Evolutionary conservation across 1,284 basidiomycete genomes (phyloP), one percentile per base, ranked within the genome.

Genomic region (Pisolithus thermaeus): DNA sequence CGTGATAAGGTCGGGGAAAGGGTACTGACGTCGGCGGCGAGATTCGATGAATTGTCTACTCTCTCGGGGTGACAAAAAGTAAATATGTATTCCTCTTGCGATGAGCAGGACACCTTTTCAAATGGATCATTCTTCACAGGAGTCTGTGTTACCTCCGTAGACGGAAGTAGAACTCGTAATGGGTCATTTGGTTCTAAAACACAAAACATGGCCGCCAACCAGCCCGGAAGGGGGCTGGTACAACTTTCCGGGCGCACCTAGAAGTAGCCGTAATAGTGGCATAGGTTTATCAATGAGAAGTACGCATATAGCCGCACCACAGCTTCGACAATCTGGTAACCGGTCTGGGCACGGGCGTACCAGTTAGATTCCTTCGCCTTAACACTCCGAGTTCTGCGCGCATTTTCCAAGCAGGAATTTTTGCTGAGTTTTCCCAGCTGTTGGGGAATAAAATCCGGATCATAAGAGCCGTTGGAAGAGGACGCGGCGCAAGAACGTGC

Each of bases 401-500:
- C 70, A 60, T 77, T 81, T 50, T 79, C 59, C 1, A 77, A 57
- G 12, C 75, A 64, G 50, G 79, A 75, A 6, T 67, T 66, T 28
- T 68, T 57, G 30, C 76, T 72, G 1, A 75, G 57, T 41, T 63
- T 60, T 16, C 67, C 67, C 36, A 64, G 61, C 52, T 54, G 71
- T 59, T 74, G 73, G 52, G 69, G 67, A 52, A 77, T 71, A 7
- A 74, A 56, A 3, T 74, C 78, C 56, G 61, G 68, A 23, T 74
- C 36, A 41, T 73, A 71, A 45, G 25, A 27, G 25, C 25, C 73
- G 56, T 71, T 71, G 46, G 66, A 63, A 9, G 78, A 77, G n/a
- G 77, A 74, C 1, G 76, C 77, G 11, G 69, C 63, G 8, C 70
- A 69, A 16, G 76, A 78, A 43, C 61, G 58, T 22, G 67, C 59